Base-by-base conservation (phyloP, 2,329 filamentous ascomycete genomes). In the Xylariales sp. region DNA sequence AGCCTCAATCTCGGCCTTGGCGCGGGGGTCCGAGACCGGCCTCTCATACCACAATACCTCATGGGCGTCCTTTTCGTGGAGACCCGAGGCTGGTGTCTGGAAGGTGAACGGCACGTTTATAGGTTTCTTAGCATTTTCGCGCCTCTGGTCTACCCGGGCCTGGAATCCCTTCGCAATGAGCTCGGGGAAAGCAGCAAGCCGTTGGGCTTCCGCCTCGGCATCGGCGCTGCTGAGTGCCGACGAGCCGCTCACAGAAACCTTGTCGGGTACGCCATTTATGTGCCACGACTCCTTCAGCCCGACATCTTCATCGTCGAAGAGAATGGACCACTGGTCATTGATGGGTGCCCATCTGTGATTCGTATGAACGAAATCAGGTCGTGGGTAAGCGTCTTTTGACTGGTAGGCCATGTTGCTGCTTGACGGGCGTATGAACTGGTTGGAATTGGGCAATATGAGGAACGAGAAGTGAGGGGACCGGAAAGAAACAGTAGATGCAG, bases 21-120 rank as follows among this genome's bases (percentile, higher is more conserved):
- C 79, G 46, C 87, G 84, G 57, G 85, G 78, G 70, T 90, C 87
- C 0, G 72, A 71, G 59, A 90, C 80, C 18, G 60, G 70, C 6
- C 86, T 83, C 77, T 90, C 86, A 72, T 91, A 91, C 89, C 89
- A 91, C 8, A 91, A 75, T 3, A 91, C 86, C 76, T 91, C 88
- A 74, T 91, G 90, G 2, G 88, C 87, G 57, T 85, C 86, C 62
- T 84, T 84, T 41, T 90, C 85, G 67, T 86, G 82, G 70, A 91
- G 86, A 1, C 88, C 88, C 0, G 89, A 91, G 0, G 89, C 89
- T 0, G 85, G 85, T 5, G 85, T 84, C 75, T 91, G 90, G 73
- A 90, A 91, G 1, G 87, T 89, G 70, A 86, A 92, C 0, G 89
- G 89, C 0, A 91, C 88, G 43, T 84, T 81, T 69, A 91, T 91